A percentile compares a stretch with the other conserved stretches of the same genome.
These are phyloP conservation scores for Petrea volubilis DNA, from an alignment of 257 asterid genomes.

Conservation along the genomic window DNA sequence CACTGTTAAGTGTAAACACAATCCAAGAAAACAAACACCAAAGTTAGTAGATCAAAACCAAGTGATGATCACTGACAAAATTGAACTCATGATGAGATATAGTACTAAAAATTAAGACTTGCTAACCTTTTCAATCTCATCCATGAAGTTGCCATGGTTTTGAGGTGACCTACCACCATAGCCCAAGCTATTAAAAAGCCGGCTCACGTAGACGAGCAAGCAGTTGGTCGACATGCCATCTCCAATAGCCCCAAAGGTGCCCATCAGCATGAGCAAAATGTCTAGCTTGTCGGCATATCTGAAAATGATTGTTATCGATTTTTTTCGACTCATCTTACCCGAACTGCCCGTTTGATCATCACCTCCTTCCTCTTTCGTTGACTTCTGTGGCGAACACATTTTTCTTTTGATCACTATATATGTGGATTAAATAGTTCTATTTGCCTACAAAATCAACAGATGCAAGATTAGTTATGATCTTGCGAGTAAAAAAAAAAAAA, in stretches of 20 bases:
- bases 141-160: conserved; percentile 55
- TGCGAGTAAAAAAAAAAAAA: neutral
- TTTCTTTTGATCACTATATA: neutral
- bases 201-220: conserved; percentile 60
- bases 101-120: conserved; percentile 29
- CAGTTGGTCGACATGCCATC: conserved; percentile 88
- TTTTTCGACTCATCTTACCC: too few species aligned
- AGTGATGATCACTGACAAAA: conserved; percentile 28
- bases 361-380: conserved; percentile 8
- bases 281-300: conserved; percentile 76
- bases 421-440: neutral
- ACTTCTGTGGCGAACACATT: conserved; percentile 37
- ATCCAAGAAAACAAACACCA: conserved; percentile 9
- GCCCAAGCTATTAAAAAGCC: conserved; percentile 79
- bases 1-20: conserved; percentile 47
- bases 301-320: conserved; percentile 43
- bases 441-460: neutral
- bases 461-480: neutral
- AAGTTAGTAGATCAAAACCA: neutral
- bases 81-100: conserved; percentile 2
- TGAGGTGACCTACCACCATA: conserved; percentile 39
- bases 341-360: too few species aligned
- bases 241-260: conserved; percentile 90
- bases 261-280: conserved; percentile 66
- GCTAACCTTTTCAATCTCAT: conserved; percentile 67